A percentile compares a stretch with the other conserved stretches of the same genome.
Evolutionary conservation across 306 rosid genomes (phyloP).

Genomic region (Echinosophora koreensis): DNA sequence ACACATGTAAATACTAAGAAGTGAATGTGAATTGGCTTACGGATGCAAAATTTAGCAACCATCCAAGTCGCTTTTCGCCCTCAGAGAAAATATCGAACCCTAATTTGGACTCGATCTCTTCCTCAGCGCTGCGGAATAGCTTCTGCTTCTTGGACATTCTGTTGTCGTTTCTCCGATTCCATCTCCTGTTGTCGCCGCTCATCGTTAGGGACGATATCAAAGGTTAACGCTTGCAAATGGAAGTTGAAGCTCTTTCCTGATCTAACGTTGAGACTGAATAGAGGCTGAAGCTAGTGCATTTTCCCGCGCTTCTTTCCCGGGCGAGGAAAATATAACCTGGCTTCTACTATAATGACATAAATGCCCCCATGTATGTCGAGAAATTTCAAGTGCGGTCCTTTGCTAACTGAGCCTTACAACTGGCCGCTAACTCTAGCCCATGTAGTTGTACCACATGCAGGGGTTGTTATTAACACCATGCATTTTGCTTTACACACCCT

Average conservation of each 20-base stretch:
- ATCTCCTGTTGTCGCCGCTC: constrained; percentile 64
- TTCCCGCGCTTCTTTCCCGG: constrained; percentile 51
- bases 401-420: background rate
- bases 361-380: background rate
- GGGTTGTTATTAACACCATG: too few species aligned
- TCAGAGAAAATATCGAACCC: constrained; percentile 86
- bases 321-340: too few species aligned
- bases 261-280: background rate
- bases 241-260: background rate
- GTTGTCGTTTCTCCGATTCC: constrained; percentile 57
- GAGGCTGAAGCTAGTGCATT: constrained; percentile 24
- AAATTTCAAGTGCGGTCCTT: background rate
- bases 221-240: background rate
- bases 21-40: constrained; percentile 58
- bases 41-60: constrained; percentile 81
- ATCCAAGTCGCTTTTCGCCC: constrained; percentile 91
- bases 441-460: too few species aligned
- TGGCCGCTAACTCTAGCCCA: too few species aligned
- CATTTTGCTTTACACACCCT: too few species aligned
- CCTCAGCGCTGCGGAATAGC: constrained; percentile 77
- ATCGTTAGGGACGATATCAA: constrained; percentile 43
- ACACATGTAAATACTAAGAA: background rate
- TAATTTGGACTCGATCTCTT: constrained; percentile 84
- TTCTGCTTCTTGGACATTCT: constrained; percentile 72
- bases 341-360: background rate